phyloP scores from a whole-genome alignment of 129 eudicot genomes.

The Gnaphalium uliginosum region DNA sequence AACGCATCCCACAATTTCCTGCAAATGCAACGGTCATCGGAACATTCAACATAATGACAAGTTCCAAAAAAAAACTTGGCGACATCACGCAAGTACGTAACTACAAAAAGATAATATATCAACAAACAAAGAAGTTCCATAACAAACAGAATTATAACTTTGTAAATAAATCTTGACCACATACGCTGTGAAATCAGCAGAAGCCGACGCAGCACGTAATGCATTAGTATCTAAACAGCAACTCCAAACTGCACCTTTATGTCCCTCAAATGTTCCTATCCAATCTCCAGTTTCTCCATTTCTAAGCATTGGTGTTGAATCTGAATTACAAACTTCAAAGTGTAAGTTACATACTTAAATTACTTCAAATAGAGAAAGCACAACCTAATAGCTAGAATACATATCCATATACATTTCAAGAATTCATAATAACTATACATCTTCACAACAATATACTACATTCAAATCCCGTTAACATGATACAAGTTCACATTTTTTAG shows the following conservation, averaged over 20 bases:
- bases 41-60: background rate
- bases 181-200: slow-evolving; percentile 86
- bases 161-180: background rate
- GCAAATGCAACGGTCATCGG: background rate
- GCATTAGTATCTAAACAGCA: slow-evolving; percentile 75
- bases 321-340: slow-evolving; percentile 28
- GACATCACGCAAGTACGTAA: background rate
- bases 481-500: background rate
- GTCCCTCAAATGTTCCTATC: slow-evolving; percentile 84
- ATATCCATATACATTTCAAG: background rate
- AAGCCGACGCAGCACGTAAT: slow-evolving; percentile 73
- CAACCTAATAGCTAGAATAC: background rate
- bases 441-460: background rate
- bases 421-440: background rate
- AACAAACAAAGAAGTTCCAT: background rate
- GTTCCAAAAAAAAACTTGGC: background rate
- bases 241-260: slow-evolving; percentile 92
- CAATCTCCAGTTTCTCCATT: slow-evolving; percentile 88
- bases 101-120: background rate
- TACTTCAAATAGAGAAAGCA: background rate
- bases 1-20: slow-evolving; percentile 86
- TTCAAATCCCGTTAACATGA: background rate
- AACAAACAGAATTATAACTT: too few species aligned
- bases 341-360: background rate
- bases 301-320: slow-evolving; percentile 78